Evolutionary conservation across 73 alveolate genomes (phyloP).

Genomic region (Tetrahymena elliotti): DNA sequence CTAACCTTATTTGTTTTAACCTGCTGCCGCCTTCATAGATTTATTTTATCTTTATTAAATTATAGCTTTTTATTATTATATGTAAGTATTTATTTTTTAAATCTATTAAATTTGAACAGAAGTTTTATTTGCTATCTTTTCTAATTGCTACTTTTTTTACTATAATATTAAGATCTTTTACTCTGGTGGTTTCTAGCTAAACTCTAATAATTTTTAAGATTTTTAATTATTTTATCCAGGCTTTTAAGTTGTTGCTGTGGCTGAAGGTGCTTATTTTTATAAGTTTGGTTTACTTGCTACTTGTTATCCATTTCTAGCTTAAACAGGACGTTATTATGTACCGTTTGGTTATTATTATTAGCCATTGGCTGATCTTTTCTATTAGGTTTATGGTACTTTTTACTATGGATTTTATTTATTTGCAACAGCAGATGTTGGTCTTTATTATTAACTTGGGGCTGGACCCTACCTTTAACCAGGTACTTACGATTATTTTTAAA

Average conservation of each 20-base stretch:
- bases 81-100: not conserved
- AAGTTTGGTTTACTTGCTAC: not conserved
- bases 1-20: not conserved
- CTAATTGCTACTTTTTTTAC: not conserved
- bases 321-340: not conserved
- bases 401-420: not conserved
- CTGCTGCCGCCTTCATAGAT: not conserved
- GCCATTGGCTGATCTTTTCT: not conserved
- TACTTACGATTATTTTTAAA: not conserved
- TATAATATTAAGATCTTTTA: not conserved
- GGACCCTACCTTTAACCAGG: not conserved
- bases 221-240: not conserved
- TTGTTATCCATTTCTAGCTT: not conserved
- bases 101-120: not conserved
- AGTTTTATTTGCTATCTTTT: not conserved
- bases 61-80: not conserved
- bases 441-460: not conserved
- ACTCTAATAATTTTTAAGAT: not conserved
- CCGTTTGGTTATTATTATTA: not conserved
- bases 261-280: too few species aligned
- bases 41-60: not conserved
- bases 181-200: not conserved
- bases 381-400: not conserved
- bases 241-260: not conserved
- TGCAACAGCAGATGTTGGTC: not conserved